These are phyloP conservation scores for Pelargonium citronellum DNA, from an alignment of 441 rosid species.

Conservation along the genomic window DNA sequence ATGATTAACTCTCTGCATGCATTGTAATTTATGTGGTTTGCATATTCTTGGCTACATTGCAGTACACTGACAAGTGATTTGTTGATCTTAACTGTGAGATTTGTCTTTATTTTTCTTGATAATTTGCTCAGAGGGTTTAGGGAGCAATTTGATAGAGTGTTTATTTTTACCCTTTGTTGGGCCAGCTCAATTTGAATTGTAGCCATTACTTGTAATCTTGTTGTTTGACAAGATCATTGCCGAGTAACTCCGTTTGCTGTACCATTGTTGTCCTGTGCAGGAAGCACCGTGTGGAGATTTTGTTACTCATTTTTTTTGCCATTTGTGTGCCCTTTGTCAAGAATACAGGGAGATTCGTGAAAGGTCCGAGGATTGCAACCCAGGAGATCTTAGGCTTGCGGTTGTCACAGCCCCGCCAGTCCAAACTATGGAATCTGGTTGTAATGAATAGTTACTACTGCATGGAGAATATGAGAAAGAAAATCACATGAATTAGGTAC, in stretches of 20 bases:
- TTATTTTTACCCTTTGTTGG: too few relatives aligned
- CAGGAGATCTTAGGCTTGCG: constrained; percentile 37
- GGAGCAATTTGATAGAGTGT: too few relatives aligned
- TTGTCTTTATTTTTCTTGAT: background rate
- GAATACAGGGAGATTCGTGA: constrained; percentile 77
- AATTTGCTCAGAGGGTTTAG: too few relatives aligned
- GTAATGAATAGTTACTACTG: constrained; percentile 5
- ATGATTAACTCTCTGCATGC: too few relatives aligned
- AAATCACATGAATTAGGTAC: too few relatives aligned
- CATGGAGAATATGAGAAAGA: background rate
- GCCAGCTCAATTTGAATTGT: background rate
- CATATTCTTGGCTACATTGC: background rate
- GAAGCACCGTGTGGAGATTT: constrained; percentile 90
- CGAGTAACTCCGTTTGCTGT: background rate
- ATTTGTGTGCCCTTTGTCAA: constrained; percentile 86
- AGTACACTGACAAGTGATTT: background rate
- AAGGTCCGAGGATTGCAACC: constrained; percentile 32
- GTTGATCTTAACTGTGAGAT: background rate
- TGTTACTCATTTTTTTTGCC: constrained; percentile 74
- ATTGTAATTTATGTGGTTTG: background rate
- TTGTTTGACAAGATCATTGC: background rate
- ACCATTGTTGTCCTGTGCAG: constrained; percentile 35
- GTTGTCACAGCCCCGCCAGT: constrained; percentile 55
- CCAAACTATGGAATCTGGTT: constrained; percentile 59
- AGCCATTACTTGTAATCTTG: background rate